These are phyloP conservation scores for Dentiscutata heterogama DNA, from an alignment of 371 early-diverging fungal species.

Conservation along the genomic window DNA sequence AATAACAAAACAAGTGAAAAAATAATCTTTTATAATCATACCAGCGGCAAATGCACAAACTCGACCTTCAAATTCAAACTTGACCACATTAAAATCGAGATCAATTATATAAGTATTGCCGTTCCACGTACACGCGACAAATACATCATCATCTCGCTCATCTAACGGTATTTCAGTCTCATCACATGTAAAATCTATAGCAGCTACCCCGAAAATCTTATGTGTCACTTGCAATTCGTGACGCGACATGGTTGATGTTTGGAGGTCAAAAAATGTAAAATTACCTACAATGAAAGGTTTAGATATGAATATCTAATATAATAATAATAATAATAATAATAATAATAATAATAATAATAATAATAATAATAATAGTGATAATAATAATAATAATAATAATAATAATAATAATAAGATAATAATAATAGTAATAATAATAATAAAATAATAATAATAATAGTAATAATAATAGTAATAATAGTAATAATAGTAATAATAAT, in stretches of 20 bases:
- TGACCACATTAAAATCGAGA: slow-evolving; percentile 71
- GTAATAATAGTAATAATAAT: no score
- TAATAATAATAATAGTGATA: no score
- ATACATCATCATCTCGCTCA: slow-evolving; percentile 59
- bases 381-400: no score
- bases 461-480: no score
- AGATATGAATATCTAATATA: no score
- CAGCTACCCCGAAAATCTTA: slow-evolving; percentile 18
- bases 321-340: no score
- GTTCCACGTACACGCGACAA: slow-evolving; percentile 86
- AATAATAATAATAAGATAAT: no score
- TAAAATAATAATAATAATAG: no score
- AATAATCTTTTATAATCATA: slow-evolving; percentile 27
- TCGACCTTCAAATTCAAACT: slow-evolving; percentile 83
- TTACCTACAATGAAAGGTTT: not conserved
- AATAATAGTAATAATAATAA: no score
- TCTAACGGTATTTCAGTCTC: not conserved
- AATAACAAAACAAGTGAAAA: not conserved
- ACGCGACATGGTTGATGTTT: not conserved
- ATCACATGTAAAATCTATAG: not conserved
- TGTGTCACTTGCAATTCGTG: slow-evolving; percentile 19
- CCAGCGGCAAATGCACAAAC: slow-evolving; percentile 86
- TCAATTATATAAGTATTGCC: slow-evolving; percentile 81
- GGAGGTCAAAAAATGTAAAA: slow-evolving; percentile 24
- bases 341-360: no score